Conservation (phyloP, 371 early-diverging fungal species). For the Lichtheimia corymbifera region DNA sequence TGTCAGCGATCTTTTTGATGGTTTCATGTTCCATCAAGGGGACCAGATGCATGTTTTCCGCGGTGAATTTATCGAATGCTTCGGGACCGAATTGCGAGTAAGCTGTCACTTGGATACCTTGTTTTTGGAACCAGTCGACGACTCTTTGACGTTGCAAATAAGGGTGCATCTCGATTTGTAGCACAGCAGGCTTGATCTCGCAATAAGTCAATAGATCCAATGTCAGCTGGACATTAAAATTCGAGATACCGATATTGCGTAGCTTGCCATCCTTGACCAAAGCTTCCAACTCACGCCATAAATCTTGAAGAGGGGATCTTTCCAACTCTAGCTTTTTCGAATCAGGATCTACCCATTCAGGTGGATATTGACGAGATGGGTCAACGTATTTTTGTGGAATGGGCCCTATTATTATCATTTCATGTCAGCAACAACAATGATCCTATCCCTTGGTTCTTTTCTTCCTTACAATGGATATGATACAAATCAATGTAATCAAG, state of each 20-base stretch:
- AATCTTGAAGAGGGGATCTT: constrained; percentile 20
- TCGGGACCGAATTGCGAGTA: constrained; percentile 45
- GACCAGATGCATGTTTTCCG: constrained; percentile 10
- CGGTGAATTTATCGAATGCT: constrained; percentile 26
- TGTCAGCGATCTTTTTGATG: constrained; percentile 36
- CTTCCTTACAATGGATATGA: constrained; percentile 25
- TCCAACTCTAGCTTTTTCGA: constrained; percentile 10
- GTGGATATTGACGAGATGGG: constrained; percentile 13
- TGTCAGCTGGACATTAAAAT: constrained; percentile 42
- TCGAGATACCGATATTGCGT: constrained; percentile 62
- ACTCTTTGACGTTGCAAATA: constrained; percentile 52
- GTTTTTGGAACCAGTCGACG: constrained; percentile 26
- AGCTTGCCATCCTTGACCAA: constrained; percentile 23
- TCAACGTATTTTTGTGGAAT: constrained; percentile 21
- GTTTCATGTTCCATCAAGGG: constrained; percentile 25
- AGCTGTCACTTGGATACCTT: constrained; percentile 45
- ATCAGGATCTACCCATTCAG: constrained; percentile 14
- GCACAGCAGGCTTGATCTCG: constrained; percentile 26
- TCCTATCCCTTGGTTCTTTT: not conserved
- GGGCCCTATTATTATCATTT: constrained; percentile 16
- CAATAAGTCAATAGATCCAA: constrained; percentile 38
- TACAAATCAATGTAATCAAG: constrained; percentile 68
- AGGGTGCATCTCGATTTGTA: constrained; percentile 52
- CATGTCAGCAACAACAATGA: not conserved
- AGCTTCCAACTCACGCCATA: constrained; percentile 27